Conservation (phyloP, 2,329 filamentous ascomycete genomes). For the Aureobasidium namibiae region DNA sequence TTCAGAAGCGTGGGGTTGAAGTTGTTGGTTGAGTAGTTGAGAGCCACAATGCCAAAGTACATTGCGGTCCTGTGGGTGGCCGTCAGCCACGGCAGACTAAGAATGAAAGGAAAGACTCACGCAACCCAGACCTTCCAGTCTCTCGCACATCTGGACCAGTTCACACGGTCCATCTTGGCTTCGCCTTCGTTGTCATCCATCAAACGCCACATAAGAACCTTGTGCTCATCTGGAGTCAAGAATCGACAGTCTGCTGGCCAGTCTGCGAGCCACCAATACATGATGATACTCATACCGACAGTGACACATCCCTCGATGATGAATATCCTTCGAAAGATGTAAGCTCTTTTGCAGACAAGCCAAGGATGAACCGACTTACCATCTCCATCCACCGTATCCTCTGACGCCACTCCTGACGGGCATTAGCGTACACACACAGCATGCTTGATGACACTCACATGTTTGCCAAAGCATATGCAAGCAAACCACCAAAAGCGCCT, state of each 20-base stretch:
- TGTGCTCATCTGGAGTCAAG: constrained; percentile 38
- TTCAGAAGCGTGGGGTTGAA: constrained; percentile 36
- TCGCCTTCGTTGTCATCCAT: constrained; percentile 28
- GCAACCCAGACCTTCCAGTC: constrained; percentile 13
- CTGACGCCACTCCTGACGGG: constrained; percentile 16
- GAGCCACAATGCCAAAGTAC: constrained; percentile 29
- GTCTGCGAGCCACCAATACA: constrained; percentile 31
- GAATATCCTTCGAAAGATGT: constrained; percentile 18
- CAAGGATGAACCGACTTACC: constrained; percentile 15
- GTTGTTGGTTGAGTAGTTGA: constrained; percentile 37
- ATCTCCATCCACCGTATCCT: constrained; percentile 26
- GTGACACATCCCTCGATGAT: constrained; percentile 26
- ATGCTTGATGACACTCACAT: constrained; percentile 16
- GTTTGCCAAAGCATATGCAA: constrained; percentile 30
- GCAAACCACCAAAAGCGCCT: constrained; percentile 33
- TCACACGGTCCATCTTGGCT: constrained; percentile 45
- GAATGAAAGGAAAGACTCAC: background rate
- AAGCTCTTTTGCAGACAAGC: background rate
- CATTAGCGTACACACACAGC: background rate
- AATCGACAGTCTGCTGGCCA: constrained; percentile 40
- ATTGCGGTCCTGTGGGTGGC: background rate
- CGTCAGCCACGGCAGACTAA: background rate
- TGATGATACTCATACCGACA: constrained; percentile 18
- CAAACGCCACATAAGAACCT: constrained; percentile 35
- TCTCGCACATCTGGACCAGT: constrained; percentile 20